These are phyloP conservation scores for Juncus inflexus DNA, from an alignment of 176 grass and related monocot species.

Conservation along the genomic window DNA sequence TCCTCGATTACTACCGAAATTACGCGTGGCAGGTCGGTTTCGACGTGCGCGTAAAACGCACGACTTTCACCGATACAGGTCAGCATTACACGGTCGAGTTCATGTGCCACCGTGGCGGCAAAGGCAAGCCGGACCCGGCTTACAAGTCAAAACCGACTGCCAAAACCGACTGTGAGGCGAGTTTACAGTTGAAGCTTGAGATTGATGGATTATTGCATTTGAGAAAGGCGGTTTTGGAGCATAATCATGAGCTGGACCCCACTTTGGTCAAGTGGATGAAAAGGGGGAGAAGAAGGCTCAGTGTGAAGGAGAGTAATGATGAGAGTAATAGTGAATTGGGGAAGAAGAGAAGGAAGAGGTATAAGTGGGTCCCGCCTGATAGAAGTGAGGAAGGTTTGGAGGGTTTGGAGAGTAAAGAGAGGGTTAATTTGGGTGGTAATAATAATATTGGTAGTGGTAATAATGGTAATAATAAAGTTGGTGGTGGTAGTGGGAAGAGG, in stretches of 20 bases:
- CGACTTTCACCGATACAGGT: conserved; percentile 70
- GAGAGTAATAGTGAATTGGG: conserved; percentile 10
- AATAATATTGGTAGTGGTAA: too few species aligned
- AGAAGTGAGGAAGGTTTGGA: conserved; percentile 58
- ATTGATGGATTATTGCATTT: conserved; percentile 87
- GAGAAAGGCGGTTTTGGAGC: conserved; percentile 57
- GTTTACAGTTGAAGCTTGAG: conserved; percentile 69
- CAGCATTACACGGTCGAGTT: conserved; percentile 72
- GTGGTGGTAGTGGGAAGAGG: conserved; percentile 14
- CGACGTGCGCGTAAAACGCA: conserved; percentile 52
- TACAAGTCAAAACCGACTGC: conserved; percentile 69
- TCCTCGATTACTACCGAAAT: conserved; percentile 65
- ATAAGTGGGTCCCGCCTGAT: conserved; percentile 42
- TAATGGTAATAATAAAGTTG: conserved; percentile 3
- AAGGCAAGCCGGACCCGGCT: conserved; percentile 65
- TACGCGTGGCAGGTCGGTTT: conserved; percentile 74
- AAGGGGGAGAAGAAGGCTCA: conserved; percentile 53
- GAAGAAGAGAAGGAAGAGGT: conserved; percentile 36
- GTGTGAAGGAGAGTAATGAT: conserved; percentile 36
- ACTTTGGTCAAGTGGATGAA: conserved; percentile 40
- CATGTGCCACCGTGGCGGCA: conserved; percentile 74
- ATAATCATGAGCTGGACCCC: conserved; percentile 84
- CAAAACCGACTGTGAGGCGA: conserved; percentile 88
- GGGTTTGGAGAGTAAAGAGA: conserved; percentile 51
- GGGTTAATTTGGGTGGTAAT: background rate